Evolutionary conservation across 306 rosid species (phyloP).

Genomic region (Comarum palustre): DNA sequence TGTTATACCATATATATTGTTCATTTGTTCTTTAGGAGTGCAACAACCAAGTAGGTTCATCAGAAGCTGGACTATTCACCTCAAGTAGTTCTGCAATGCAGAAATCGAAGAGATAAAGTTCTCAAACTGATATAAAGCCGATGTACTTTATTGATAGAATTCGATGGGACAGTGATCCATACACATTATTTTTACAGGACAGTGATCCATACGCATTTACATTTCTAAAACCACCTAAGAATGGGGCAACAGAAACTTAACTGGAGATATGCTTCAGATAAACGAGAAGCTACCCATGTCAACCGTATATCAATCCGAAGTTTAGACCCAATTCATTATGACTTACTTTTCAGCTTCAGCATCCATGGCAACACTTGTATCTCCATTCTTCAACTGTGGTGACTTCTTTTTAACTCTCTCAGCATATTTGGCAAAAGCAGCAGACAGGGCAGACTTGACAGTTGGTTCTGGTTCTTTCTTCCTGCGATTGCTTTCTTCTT

Average conservation of each 20-base stretch:
- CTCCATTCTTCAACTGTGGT: slow-evolving; percentile 42
- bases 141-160: no score
- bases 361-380: slow-evolving; percentile 31
- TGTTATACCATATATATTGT: no score
- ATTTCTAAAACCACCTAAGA: background rate
- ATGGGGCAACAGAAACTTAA: background rate
- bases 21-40: no score
- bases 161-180: background rate
- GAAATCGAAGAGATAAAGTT: background rate
- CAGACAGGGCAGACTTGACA: slow-evolving; percentile 76
- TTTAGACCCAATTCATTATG: background rate
- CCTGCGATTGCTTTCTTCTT: slow-evolving; percentile 37
- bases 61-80: background rate
- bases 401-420: slow-evolving; percentile 46
- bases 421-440: slow-evolving; percentile 73
- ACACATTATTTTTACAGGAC: background rate
- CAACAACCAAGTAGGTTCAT: background rate
- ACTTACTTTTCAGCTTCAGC: slow-evolving; percentile 21
- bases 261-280: background rate
- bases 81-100: background rate
- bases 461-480: slow-evolving; percentile 61
- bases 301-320: background rate
- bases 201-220: background rate
- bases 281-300: background rate
- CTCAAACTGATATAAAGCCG: background rate